Conservation (phyloP, 345 rosid genomes). For the Pistacia atlantica region DNA sequence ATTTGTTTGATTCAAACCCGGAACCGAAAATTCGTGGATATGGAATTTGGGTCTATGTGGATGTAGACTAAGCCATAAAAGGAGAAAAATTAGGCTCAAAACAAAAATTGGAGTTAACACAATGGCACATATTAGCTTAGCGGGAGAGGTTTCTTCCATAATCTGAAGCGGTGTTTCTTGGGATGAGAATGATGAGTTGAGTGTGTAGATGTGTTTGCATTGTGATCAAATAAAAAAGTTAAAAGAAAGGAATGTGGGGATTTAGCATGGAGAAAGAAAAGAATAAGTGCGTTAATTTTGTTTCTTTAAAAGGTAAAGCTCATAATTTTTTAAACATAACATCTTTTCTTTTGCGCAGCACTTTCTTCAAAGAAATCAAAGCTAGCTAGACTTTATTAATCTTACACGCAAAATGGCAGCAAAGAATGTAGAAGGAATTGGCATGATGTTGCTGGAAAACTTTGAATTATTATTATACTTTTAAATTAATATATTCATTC, state of each 20-base stretch:
- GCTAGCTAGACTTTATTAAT: too few relatives aligned
- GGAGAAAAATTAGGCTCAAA: conserved; percentile 27
- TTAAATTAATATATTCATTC: too few relatives aligned
- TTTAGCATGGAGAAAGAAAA: conserved; percentile 16
- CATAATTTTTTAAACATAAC: too few relatives aligned
- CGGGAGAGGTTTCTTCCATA: neutral
- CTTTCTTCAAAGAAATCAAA: too few relatives aligned
- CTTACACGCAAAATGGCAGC: too few relatives aligned
- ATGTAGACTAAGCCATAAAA: conserved; percentile 31
- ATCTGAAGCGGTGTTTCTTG: neutral
- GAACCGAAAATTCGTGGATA: conserved; percentile 24
- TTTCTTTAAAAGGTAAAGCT: too few relatives aligned
- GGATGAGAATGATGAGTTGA: neutral
- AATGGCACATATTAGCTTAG: conserved; percentile 25
- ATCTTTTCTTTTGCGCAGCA: too few relatives aligned
- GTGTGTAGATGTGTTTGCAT: neutral
- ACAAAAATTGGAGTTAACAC: conserved; percentile 22
- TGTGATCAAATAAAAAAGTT: neutral
- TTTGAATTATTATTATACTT: too few relatives aligned
- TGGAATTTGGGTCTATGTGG: conserved; percentile 25
- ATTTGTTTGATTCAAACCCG: conserved; percentile 27
- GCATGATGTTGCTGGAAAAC: too few relatives aligned
- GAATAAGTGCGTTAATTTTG: neutral
- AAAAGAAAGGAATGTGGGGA: neutral
- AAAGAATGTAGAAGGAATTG: too few relatives aligned